Percentiles rank a stretch among this genome's conserved stretches.
These are phyloP conservation scores for Bruguiera parviflora DNA, from an alignment of 345 rosid genomes.

Conservation along the genomic window DNA sequence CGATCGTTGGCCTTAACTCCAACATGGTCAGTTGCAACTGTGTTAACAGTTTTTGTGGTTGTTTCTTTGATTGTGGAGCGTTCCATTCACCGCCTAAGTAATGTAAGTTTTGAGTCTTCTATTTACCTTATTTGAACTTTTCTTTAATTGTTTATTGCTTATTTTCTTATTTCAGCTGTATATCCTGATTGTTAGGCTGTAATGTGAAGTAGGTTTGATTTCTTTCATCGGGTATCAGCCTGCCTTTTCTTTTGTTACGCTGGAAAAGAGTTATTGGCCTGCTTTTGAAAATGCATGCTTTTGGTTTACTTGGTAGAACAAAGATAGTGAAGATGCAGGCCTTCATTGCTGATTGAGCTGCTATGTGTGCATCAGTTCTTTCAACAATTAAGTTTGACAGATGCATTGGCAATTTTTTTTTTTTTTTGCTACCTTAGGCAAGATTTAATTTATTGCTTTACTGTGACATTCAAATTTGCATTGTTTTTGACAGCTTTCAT, in stretches of 20 bases:
- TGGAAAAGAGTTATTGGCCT: too few relatives aligned
- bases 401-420: too few relatives aligned
- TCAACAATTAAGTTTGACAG: too few relatives aligned
- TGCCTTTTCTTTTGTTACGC: too few relatives aligned
- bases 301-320: too few relatives aligned
- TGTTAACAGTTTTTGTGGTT: slow-evolving; percentile 71
- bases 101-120: slow-evolving; percentile 40
- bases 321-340: too few relatives aligned
- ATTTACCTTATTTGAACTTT: not conserved
- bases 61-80: slow-evolving; percentile 90
- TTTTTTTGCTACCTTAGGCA: too few relatives aligned
- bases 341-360: too few relatives aligned
- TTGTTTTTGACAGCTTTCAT: not conserved
- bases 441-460: not conserved
- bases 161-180: not conserved
- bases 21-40: slow-evolving; percentile 97
- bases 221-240: too few relatives aligned
- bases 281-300: too few relatives aligned
- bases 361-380: too few relatives aligned
- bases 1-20: slow-evolving; percentile 82
- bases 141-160: not conserved
- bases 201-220: too few relatives aligned
- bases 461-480: not conserved
- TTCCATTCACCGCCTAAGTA: slow-evolving; percentile 65
- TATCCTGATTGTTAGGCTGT: not conserved